Percentiles rank a stretch among this genome's conserved stretches.
These are phyloP conservation scores for Cyanidiococcus yangmingshanensis DNA, from an alignment of 23 red algal species.

Conservation along the genomic window DNA sequence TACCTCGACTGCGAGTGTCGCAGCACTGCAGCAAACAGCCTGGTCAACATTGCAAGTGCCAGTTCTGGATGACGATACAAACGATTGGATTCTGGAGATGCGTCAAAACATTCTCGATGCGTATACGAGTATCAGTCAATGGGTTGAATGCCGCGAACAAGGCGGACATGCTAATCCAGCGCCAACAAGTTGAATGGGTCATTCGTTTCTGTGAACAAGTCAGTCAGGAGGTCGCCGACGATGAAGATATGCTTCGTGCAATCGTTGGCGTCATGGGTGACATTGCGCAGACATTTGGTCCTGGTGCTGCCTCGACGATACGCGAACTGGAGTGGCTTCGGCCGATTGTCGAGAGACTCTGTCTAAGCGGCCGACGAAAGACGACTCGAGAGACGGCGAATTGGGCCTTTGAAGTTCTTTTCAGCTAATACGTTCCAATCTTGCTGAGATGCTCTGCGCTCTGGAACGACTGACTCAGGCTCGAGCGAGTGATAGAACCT, in stretches of 20 bases:
- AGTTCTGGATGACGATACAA: slow-evolving; percentile 58
- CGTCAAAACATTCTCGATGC: slow-evolving; percentile 84
- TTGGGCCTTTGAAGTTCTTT: not conserved
- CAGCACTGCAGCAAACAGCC: slow-evolving; percentile 69
- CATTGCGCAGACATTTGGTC: slow-evolving; percentile 9
- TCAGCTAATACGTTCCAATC: not conserved
- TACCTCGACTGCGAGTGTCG: slow-evolving; percentile 68
- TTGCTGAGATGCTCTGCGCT: no score
- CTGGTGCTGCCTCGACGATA: not conserved
- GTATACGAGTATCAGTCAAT: slow-evolving; percentile 72
- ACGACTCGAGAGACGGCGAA: not conserved
- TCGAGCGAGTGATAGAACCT: no score
- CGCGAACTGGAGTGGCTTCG: not conserved
- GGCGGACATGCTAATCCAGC: slow-evolving; percentile 36
- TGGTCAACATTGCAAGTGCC: slow-evolving; percentile 45
- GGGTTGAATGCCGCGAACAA: slow-evolving; percentile 55
- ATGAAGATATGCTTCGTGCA: slow-evolving; percentile 8
- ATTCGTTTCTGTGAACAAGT: slow-evolving; percentile 51
- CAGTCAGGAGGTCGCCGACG: slow-evolving; percentile 12
- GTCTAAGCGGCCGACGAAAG: not conserved
- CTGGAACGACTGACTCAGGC: no score
- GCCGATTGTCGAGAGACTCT: not conserved
- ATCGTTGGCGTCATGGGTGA: slow-evolving; percentile 7
- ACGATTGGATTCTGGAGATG: slow-evolving; percentile 83
- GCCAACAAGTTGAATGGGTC: slow-evolving; percentile 58